Conservation (phyloP, 2,329 filamentous ascomycete genomes). For the Lachnellula subtilissima region DNA sequence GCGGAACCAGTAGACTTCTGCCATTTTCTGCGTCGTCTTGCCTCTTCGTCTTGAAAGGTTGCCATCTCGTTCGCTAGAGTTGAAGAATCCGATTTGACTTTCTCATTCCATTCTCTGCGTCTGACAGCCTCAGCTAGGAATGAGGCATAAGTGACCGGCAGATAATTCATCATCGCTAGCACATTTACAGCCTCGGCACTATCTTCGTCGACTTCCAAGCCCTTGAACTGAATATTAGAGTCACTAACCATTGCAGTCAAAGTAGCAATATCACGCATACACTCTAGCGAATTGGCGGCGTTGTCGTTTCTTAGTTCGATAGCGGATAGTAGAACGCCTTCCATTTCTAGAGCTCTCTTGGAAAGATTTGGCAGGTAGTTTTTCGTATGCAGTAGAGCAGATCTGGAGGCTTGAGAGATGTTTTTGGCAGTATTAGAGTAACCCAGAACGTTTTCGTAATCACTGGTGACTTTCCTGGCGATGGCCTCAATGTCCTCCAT, state of each 20-base stretch:
- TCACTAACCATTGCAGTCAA: constrained; percentile 72
- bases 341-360: constrained; percentile 55
- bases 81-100: constrained; percentile 81
- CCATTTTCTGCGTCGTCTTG: constrained; percentile 85
- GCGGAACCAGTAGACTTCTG: constrained; percentile 73
- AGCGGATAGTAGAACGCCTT: constrained; percentile 53
- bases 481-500: constrained; percentile 82
- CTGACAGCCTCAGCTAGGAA: constrained; percentile 81
- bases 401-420: constrained; percentile 57
- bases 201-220: constrained; percentile 67
- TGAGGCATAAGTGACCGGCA: constrained; percentile 86
- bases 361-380: constrained; percentile 54
- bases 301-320: constrained; percentile 64
- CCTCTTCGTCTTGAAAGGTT: constrained; percentile 85
- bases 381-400: constrained; percentile 59
- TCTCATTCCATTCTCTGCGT: constrained; percentile 85
- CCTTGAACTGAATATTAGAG: constrained; percentile 67
- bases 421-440: constrained; percentile 65
- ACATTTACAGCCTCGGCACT: constrained; percentile 77
- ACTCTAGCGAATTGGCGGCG: constrained; percentile 59
- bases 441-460: constrained; percentile 72
- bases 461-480: constrained; percentile 78
- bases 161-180: constrained; percentile 71
- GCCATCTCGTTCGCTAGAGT: constrained; percentile 91
- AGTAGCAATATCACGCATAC: constrained; percentile 77